Base-by-base conservation (phyloP, 805 yeast species). In the Candida qinlingensis region DNA sequence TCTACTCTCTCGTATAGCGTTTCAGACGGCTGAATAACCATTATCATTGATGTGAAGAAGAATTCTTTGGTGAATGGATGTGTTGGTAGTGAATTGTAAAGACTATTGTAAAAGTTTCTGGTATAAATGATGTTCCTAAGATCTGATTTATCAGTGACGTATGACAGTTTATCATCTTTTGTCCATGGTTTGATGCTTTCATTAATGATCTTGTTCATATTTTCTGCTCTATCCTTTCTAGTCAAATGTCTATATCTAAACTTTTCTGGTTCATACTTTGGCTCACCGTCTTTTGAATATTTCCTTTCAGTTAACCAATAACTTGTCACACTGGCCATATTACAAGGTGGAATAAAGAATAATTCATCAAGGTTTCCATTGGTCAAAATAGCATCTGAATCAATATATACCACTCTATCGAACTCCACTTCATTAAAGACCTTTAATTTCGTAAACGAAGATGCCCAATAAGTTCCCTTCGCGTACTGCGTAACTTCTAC, bases 401-500 rank as follows among this genome's bases (percentile, higher is more conserved):
- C 88, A 53, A 83, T 59, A 57, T 73, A 81, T 10, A 83, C 70
- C 11, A 83, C 58, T 42, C 84, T 62, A 26, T 79, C 77, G 56
- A 69, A 83, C 37, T 76, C 72, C 0, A 65, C 61, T 54, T 71
- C 70, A 46, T 72, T 68, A 58, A 82, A 81, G 0, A 78, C 71
- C 48, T 71, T 64, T 19, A 82, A 64, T 57, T 83, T 83, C 1
- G 84, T 79, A 52, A 79, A 76, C 46, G 83, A 74, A 5, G 69
- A 65, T 4, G 65, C 30, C 52, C 52, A 49, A 35, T 49, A 45
- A 25, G 41, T 40, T 11, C 44, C 46, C 27, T 28, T 7, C 6
- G 41, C 33, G 12, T 36, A 6, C 28, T 19, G 33, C 11, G 25
- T 49, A 25, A 57, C 48, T 13, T 46, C 46, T 4, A 55, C 50